phyloP scores from a whole-genome alignment of 371 early-diverging fungal species.

The Mucor piriformis region DNA sequence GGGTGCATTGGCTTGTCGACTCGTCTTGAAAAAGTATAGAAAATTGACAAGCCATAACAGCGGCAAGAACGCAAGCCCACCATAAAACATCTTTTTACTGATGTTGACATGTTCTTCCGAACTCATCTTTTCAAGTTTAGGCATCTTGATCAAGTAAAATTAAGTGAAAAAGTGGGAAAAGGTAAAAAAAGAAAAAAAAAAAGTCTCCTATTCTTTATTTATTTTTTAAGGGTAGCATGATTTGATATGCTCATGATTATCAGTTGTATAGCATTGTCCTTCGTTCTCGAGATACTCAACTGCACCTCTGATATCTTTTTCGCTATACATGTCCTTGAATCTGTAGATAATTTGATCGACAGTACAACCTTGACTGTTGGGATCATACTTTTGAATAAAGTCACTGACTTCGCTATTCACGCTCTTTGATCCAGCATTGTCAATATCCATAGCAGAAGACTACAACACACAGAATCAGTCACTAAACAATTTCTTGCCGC shows the following conservation, averaged over 20 bases:
- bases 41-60: conserved; percentile 65
- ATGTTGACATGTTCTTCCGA: conserved; percentile 57
- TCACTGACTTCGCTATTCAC: conserved; percentile 28
- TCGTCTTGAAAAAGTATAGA: conserved; percentile 55
- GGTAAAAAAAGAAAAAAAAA: conserved; percentile 1
- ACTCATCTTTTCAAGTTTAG: conserved; percentile 55
- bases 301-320: conserved; percentile 45
- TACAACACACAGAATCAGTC: neutral
- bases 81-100: conserved; percentile 62
- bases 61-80: conserved; percentile 62
- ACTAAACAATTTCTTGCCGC: neutral
- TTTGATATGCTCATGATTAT: conserved; percentile 65
- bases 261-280: conserved; percentile 69
- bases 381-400: conserved; percentile 26
- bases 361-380: conserved; percentile 32
- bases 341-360: conserved; percentile 38
- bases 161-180: neutral
- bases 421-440: neutral
- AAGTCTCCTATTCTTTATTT: neutral
- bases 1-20: conserved; percentile 36
- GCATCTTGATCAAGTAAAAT: conserved; percentile 30
- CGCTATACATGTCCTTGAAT: conserved; percentile 40
- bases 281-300: conserved; percentile 59
- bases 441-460: conserved; percentile 12
- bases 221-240: conserved; percentile 22